Evolutionary conservation across 805 yeast genomes (phyloP), one percentile per base, ranked within the genome.

Genomic region (Ogataea pilisensis): DNA sequence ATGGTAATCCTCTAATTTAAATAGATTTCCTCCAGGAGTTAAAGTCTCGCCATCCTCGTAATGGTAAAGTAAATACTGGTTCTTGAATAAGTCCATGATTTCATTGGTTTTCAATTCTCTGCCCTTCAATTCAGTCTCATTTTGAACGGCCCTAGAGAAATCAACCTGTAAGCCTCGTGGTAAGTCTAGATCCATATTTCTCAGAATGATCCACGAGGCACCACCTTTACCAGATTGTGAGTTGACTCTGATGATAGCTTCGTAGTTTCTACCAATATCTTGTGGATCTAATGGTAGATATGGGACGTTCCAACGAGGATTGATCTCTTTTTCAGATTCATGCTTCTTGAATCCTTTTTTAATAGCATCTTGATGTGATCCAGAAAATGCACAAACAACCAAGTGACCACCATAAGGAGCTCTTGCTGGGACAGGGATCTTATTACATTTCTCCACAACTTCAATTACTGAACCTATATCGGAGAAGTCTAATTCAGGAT

Each of bases 221-320:
- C 91, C 91, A 58, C 91, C 91, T 63, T 83, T 83, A 63, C 91
- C 91, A n/a, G 87, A 80, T 66, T 83, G 91, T 18, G 91, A 83
- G 67, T 83, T 83, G 55, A 83, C 90, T 70, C 91, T 73, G 58
- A 83, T 83, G 43, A 83, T 85, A 40, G 89, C 90, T 66, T 83
- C 91, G 61, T 83, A 83, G 52, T 74, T 82, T 69, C 88, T 73
- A 42, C 91, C 91, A 51, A 83, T 78, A 61, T 83, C 91, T 64
- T 80, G 72, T 53, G 91, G 91, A 68, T 83, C 91, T 61, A 83
- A 72, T 45, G 91, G 89, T 57, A 83, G 69, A 69, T 83, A 83
- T 41, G 91, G 91, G 49, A 83, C 73, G 54, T 70, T 69, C 91
- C 91, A 83, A 45, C 65, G 31, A 29, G 31, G 31, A 6, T 29